These are phyloP conservation scores for Vachellia collinsii DNA, from an alignment of 306 rosid species.

Conservation along the genomic window DNA sequence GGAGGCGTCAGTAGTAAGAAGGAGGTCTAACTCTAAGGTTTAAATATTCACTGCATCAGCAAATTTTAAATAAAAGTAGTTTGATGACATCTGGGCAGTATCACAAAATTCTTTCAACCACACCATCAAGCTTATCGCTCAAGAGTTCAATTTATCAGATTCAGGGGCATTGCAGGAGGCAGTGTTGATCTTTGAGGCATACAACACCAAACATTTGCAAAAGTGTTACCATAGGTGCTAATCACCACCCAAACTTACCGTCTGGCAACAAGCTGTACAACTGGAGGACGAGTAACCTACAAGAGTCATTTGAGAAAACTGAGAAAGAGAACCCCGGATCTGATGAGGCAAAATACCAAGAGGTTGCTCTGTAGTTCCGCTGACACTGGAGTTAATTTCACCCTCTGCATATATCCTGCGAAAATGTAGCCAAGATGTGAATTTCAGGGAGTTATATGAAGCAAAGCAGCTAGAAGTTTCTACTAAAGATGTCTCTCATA, in stretches of 20 bases:
- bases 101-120: not conserved
- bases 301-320: conserved; percentile 90
- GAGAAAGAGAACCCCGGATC: conserved; percentile 85
- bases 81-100: not conserved
- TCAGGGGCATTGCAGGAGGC: not conserved
- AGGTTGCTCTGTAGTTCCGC: conserved; percentile 70
- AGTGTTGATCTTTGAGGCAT: conserved; percentile 18
- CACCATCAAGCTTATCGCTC: conserved; percentile 5
- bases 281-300: conserved; percentile 82
- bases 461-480: not conserved
- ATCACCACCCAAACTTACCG: conserved; percentile 55
- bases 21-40: not conserved
- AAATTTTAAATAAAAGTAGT: not conserved
- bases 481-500: not conserved
- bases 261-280: conserved; percentile 89
- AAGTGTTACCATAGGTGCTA: not conserved
- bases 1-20: not conserved
- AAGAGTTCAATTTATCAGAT: not conserved
- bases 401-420: conserved; percentile 84
- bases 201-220: conserved; percentile 2
- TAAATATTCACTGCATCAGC: not conserved
- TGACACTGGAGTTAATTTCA: conserved; percentile 51
- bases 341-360: conserved; percentile 98
- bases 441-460: conserved; percentile 23
- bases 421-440: conserved; percentile 34